Evolutionary conservation across 1,284 basidiomycete species (phyloP), one percentile per base, ranked within the genome.

Genomic region (Ustilago hordei): DNA sequence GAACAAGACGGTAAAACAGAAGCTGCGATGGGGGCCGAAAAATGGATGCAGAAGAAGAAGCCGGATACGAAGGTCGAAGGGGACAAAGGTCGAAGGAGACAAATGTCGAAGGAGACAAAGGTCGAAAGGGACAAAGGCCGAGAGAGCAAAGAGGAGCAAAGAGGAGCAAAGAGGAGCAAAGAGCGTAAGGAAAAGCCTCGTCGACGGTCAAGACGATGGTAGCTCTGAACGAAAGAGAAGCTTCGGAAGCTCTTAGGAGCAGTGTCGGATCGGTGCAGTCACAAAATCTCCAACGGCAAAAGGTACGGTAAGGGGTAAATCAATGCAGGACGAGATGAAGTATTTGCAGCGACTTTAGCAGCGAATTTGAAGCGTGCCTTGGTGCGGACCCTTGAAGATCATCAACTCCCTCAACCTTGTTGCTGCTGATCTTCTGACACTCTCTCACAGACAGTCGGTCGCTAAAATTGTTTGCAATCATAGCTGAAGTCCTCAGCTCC

Each of bases 301-400:
- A n/a, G n/a, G 35, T 34, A 23, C n/a, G 36, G 54, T 13, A 55
- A 55, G 54, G 54, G 54, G 54, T 34, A 15, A 39, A 50, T 50
- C 48, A 55, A 54, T 55, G 54, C 54, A 55, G 38, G 54, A n/a
- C 54, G 38, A 55, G 54, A 55, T 41, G 54, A 55, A 41, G 54
- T 12, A 12, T 55, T 55, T 28, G 54, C 54, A 28, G n/a, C 54
- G 23, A 55, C 19, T 13, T 36, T 32, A 54, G 52, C 34, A 15
- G 31, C 52, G 36, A 54, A 34, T 32, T 31, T 52, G 4, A 4
- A 52, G 48, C 48, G 48, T 52, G 31, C 7, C 48, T 52, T 52
- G 34, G 47, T 19, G 48, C 48, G 32, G 15, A 28, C 23, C 23
- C 36, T 6, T 41, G 28, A 45, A 45, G 17, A 7, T 47, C 17